Base-by-base conservation (phyloP, 192 early-diverging fungal species). In the Rhizophagus clarus region DNA sequence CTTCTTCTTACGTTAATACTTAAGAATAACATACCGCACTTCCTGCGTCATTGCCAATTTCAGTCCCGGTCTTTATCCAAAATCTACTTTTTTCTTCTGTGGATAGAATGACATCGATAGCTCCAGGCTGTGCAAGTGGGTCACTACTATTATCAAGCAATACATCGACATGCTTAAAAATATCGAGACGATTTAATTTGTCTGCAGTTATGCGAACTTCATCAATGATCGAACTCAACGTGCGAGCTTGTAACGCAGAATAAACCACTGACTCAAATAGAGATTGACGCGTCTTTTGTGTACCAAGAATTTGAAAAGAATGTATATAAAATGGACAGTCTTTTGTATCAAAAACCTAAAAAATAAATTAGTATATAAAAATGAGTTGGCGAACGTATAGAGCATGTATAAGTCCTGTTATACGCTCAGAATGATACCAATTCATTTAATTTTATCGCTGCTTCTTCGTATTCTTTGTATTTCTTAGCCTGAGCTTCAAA, bases 21-120 rank as follows among this genome's bases (percentile, higher is more conserved):
- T 22, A 56, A 28, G 40, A n/a, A 45, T 28, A 34, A 29, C 37
- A 75, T 87, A 95, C 94, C 91, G 95, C 91, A 40, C 87, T 94
- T 42, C 95, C 97, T 83, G 97, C 96, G 70, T 93, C 88, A 75
- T 95, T 95, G 22, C 95, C 95, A 37, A 98, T 89, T 67, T 96
- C 95, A 7, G 96, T 96, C 24, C 96, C 96, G 8, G 97, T 98
- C 77, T 88, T 90, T 62, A 96, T 87, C 83, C 86, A 91, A 40
- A 96, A 85, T 61, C 96, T 87, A 40, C 87, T 88, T 56, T 87
- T 86, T 76, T 97, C 94, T 79, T 93, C 88, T 72, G 95, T 89
- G 10, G 82, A 82, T 49, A 97, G 83, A 7, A 91, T 84, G 29
- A 98, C 90, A 83, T 97, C 92, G 7, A 97, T 82, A 1, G 83